These are phyloP conservation scores for Phytophthora crassamura DNA, from an alignment of 352 stramenopile genomes.

Conservation along the genomic window DNA sequence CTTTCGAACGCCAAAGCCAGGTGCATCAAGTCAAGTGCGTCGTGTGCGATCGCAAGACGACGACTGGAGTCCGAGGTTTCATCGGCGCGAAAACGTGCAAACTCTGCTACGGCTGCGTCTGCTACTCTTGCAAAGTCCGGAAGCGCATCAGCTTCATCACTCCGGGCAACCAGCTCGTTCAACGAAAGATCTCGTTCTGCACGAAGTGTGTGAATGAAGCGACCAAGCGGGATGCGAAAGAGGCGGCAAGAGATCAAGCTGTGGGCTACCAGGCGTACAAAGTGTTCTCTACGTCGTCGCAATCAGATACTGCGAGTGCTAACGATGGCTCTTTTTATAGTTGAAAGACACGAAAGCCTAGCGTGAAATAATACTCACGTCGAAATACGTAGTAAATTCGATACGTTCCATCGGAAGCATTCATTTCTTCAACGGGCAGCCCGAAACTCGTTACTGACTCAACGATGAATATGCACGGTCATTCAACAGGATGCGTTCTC, in stretches of 20 bases:
- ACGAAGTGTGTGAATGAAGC: slow-evolving; percentile 40
- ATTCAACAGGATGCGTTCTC: too few relatives aligned
- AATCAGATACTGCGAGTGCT: slow-evolving; percentile 24
- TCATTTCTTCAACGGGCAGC: too few relatives aligned
- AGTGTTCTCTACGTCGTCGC: slow-evolving; percentile 25
- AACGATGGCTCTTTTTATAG: neutral
- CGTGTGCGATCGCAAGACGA: slow-evolving; percentile 31
- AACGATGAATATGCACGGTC: too few relatives aligned
- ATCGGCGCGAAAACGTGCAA: slow-evolving; percentile 33
- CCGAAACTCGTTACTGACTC: too few relatives aligned
- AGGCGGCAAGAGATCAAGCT: slow-evolving; percentile 28
- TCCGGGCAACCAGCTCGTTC: slow-evolving; percentile 30
- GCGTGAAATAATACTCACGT: too few relatives aligned
- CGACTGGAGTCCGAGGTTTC: slow-evolving; percentile 17
- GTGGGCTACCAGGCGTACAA: slow-evolving; percentile 34
- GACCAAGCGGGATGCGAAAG: slow-evolving; percentile 29
- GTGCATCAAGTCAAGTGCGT: slow-evolving; percentile 13
- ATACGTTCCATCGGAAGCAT: too few relatives aligned
- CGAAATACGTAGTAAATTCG: too few relatives aligned
- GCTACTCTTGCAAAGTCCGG: slow-evolving; percentile 34
- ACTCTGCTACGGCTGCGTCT: slow-evolving; percentile 39
- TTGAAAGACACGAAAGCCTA: too few relatives aligned
- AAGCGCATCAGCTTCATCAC: slow-evolving; percentile 43
- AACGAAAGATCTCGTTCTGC: slow-evolving; percentile 47
- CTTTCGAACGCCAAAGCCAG: slow-evolving; percentile 11